phyloP scores from a whole-genome alignment of 148 eudicot species.

The Dianthus caryophyllus region DNA sequence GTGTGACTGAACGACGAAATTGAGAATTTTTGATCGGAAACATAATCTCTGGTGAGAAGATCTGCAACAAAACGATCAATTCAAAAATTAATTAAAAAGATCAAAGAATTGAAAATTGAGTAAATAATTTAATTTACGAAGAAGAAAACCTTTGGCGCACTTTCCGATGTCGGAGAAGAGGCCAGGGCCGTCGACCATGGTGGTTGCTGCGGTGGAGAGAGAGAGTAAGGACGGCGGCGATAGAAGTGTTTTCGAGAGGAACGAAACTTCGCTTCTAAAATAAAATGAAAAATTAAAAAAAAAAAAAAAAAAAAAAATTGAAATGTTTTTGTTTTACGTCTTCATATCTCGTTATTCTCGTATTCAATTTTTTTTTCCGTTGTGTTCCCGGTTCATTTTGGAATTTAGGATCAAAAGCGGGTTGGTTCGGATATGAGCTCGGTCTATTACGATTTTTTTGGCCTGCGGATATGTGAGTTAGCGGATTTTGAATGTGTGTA shows the following conservation, averaged over 20 bases:
- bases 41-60: slow-evolving; percentile 73
- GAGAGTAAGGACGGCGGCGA: slow-evolving; percentile 10
- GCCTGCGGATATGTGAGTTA: too few relatives aligned
- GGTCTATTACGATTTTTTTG: too few relatives aligned
- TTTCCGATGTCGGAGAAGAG: slow-evolving; percentile 62
- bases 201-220: slow-evolving; percentile 22
- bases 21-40: slow-evolving; percentile 80
- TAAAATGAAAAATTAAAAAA: too few relatives aligned
- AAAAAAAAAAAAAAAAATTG: too few relatives aligned
- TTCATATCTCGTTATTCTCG: too few relatives aligned
- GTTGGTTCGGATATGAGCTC: too few relatives aligned
- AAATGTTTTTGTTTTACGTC: too few relatives aligned
- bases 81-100: neutral
- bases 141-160: slow-evolving; percentile 40
- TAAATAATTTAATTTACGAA: neutral
- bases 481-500: too few relatives aligned
- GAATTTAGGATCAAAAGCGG: too few relatives aligned
- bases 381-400: too few relatives aligned
- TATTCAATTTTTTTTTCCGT: too few relatives aligned
- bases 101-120: neutral
- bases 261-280: neutral
- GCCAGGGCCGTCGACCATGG: slow-evolving; percentile 54
- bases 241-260: neutral
- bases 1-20: slow-evolving; percentile 65
- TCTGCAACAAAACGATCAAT: slow-evolving; percentile 33